A percentile compares a stretch with the other conserved stretches of the same genome.
These are phyloP conservation scores for Podospora pseudopauciseta DNA, from an alignment of 495 filamentous ascomycete species.

Conservation along the genomic window DNA sequence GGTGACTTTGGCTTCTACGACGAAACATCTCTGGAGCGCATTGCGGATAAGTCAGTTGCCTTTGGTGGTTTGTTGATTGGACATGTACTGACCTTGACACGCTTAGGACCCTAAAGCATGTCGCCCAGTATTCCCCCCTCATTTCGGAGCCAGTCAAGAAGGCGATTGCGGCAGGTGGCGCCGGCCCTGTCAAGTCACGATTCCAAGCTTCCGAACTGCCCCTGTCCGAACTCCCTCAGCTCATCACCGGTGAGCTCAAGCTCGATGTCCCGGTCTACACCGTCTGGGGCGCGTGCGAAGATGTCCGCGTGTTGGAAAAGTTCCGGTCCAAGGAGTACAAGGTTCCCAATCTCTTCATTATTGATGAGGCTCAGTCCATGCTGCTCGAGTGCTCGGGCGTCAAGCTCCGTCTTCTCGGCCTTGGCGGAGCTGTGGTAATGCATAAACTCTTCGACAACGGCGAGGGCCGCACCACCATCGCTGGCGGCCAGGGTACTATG, in stretches of 20 bases:
- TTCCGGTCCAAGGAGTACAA: slow-evolving; percentile 98
- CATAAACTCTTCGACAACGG: slow-evolving; percentile 99
- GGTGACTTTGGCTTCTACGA: slow-evolving; percentile 99
- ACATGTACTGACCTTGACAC: slow-evolving; percentile 19
- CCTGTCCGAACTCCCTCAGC: slow-evolving; percentile 88
- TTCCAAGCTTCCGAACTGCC: slow-evolving; percentile 77
- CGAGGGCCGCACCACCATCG: slow-evolving; percentile 95
- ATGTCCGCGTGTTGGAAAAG: slow-evolving; percentile 96
- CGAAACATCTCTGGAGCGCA: slow-evolving; percentile 88
- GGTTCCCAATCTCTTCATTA: slow-evolving; percentile 93
- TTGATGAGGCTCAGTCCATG: slow-evolving; percentile 95
- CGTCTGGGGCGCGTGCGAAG: slow-evolving; percentile 98
- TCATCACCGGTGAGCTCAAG: slow-evolving; percentile 81
- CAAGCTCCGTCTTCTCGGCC: slow-evolving; percentile 88
- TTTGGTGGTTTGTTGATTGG: not conserved
- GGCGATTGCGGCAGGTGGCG: slow-evolving; percentile 58
- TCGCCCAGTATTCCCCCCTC: slow-evolving; percentile 95
- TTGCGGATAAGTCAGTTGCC: slow-evolving; percentile 90
- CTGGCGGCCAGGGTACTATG: slow-evolving; percentile 98
- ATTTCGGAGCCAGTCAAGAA: slow-evolving; percentile 86
- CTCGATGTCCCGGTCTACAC: slow-evolving; percentile 97
- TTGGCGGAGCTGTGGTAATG: slow-evolving; percentile 98
- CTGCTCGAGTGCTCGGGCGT: slow-evolving; percentile 92
- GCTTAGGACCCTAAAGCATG: slow-evolving; percentile 89
- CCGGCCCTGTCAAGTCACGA: slow-evolving; percentile 73